A percentile compares a stretch with the other conserved stretches of the same genome.
Conservation (phyloP, 2,329 filamentous ascomycete species). For the Diaporthe sp. region DNA sequence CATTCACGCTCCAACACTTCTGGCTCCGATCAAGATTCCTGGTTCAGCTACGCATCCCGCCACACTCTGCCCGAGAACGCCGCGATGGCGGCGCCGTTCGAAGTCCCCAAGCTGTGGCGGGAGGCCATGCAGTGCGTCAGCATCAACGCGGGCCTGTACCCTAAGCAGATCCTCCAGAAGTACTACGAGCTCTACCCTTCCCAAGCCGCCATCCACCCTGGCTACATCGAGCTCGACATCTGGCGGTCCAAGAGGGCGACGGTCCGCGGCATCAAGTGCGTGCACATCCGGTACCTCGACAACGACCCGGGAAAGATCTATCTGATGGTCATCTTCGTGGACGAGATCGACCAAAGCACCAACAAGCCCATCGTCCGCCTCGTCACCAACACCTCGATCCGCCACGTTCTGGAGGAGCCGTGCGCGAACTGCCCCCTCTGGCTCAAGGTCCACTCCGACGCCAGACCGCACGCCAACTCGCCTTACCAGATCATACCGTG, state of each 20-base stretch:
- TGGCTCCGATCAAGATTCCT: background rate
- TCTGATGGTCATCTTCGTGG: constrained; percentile 35
- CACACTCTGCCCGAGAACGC: background rate
- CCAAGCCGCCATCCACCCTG: constrained; percentile 1
- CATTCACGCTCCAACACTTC: background rate
- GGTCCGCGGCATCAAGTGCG: constrained; percentile 22
- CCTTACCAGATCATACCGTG: constrained; percentile 37
- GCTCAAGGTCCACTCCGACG: constrained; percentile 29
- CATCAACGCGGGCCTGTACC: constrained; percentile 37
- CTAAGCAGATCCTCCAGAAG: constrained; percentile 34
- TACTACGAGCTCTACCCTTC: constrained; percentile 30
- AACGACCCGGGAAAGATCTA: constrained; percentile 35
- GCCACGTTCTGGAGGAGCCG: constrained; percentile 39
- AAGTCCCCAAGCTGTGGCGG: constrained; percentile 38
- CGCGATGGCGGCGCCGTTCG: constrained; percentile 26
- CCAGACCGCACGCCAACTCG: background rate
- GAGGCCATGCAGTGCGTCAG: constrained; percentile 39
- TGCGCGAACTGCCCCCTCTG: constrained; percentile 39
- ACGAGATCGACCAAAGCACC: constrained; percentile 1
- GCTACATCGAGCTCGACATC: constrained; percentile 37
- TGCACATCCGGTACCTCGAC: constrained; percentile 38
- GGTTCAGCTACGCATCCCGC: background rate
- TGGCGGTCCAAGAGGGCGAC: constrained; percentile 28
- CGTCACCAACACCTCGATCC: constrained; percentile 40
- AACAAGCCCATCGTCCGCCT: constrained; percentile 21